These are phyloP conservation scores for Loxodes magnus DNA, from an alignment of 73 alveolate genomes.

Conservation along the genomic window DNA sequence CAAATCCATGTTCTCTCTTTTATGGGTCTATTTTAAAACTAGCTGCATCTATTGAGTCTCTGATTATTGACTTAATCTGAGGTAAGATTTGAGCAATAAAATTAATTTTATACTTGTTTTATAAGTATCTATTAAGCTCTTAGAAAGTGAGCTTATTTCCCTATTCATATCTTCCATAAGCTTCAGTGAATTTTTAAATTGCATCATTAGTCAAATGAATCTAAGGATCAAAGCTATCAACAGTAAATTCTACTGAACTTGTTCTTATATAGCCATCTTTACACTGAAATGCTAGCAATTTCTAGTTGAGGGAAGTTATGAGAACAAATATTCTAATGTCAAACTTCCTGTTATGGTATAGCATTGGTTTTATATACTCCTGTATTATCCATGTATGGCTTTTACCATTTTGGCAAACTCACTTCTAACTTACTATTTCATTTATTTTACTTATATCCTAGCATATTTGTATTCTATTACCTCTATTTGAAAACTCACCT, in stretches of 20 bases:
- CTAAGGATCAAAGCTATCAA: conserved; percentile 19
- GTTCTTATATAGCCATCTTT: conserved; percentile 63
- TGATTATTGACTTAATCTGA: neutral
- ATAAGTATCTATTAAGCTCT: conserved; percentile 2
- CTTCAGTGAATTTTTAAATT: conserved; percentile 43
- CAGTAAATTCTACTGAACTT: conserved; percentile 30
- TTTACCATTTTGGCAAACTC: conserved; percentile 15
- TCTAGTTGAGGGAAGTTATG: conserved; percentile 45
- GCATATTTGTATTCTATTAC: conserved; percentile 24
- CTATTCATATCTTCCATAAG: conserved; percentile 53
- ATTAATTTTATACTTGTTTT: neutral
- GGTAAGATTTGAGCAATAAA: conserved; percentile 8
- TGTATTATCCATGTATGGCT: conserved; percentile 36
- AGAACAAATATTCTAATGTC: conserved; percentile 57
- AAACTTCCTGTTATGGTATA: conserved; percentile 48
- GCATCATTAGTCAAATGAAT: conserved; percentile 73
- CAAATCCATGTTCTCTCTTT: conserved; percentile 9
- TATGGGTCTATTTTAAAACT: conserved; percentile 4
- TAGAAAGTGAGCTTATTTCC: conserved; percentile 21
- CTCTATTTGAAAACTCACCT: conserved; percentile 40
- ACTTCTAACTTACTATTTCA: conserved; percentile 7
- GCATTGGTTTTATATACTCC: conserved; percentile 48
- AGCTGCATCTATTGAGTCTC: conserved; percentile 1
- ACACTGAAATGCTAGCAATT: conserved; percentile 37
- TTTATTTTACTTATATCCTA: conserved; percentile 6